phyloP scores from a whole-genome alignment of 192 early-diverging fungal species.

The Cladochytrium replicatum region DNA sequence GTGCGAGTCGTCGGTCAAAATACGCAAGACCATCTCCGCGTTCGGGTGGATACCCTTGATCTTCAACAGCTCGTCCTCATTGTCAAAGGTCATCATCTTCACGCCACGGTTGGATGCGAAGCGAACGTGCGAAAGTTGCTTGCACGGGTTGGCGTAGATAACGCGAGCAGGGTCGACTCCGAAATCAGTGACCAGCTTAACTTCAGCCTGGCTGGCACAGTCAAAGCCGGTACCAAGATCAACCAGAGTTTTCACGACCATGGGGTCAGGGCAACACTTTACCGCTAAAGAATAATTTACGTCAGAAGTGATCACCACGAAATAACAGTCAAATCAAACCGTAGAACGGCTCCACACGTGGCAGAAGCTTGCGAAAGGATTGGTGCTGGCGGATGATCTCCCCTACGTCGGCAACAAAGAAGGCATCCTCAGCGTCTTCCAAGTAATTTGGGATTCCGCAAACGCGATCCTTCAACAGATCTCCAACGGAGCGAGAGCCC shows the following conservation, averaged over 20 bases:
- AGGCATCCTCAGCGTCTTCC: conserved; percentile 70
- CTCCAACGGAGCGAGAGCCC: no score
- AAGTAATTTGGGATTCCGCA: no score
- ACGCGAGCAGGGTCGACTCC: conserved; percentile 67
- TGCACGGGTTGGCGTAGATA: conserved; percentile 99
- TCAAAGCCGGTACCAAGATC: conserved; percentile 86
- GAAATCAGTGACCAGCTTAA: conserved; percentile 64
- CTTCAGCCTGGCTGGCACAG: conserved; percentile 77
- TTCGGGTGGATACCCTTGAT: conserved; percentile 70
- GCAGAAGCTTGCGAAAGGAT: conserved; percentile 73
- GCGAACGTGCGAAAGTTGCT: conserved; percentile 88
- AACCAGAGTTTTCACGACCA: conserved; percentile 72
- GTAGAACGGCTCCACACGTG: conserved; percentile 93
- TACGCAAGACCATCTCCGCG: conserved; percentile 84
- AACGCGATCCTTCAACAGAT: no score
- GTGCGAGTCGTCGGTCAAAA: conserved; percentile 89
- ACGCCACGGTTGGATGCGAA: conserved; percentile 70
- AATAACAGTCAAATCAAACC: conserved; percentile 29
- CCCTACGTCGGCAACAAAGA: conserved; percentile 91
- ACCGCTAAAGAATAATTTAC: no score
- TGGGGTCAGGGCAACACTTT: conserved; percentile 92
- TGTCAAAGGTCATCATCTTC: conserved; percentile 96
- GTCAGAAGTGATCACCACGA: neutral
- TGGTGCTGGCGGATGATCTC: conserved; percentile 78
- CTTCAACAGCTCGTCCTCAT: conserved; percentile 94